Conservation (phyloP, 371 early-diverging fungal genomes). For the Batkoa obscura region DNA sequence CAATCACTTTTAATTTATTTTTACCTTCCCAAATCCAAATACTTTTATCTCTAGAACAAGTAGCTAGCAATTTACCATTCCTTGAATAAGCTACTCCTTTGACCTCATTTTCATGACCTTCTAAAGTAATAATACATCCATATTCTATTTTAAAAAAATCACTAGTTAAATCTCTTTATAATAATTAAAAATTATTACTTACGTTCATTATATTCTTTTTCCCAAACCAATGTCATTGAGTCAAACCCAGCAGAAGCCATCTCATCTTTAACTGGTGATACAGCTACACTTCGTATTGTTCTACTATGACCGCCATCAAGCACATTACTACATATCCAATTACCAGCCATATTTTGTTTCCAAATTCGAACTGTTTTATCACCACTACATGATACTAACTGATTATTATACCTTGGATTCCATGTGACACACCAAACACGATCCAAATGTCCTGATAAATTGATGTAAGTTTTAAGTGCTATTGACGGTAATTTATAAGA, state of each 20-base stretch:
- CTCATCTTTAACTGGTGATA: conserved; percentile 49
- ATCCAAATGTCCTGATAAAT: conserved; percentile 82
- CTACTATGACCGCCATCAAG: conserved; percentile 78
- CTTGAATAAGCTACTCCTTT: conserved; percentile 80
- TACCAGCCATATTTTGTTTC: conserved; percentile 18
- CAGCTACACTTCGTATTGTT: conserved; percentile 76
- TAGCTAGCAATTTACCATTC: conserved; percentile 69
- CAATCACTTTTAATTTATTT: background rate
- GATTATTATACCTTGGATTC: conserved; percentile 45
- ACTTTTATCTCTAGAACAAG: conserved; percentile 85
- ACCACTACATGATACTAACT: conserved; percentile 64
- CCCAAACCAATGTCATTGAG: conserved; percentile 85
- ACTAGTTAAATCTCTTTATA: background rate
- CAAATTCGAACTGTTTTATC: conserved; percentile 79
- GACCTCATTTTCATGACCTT: conserved; percentile 97
- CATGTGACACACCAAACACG: conserved; percentile 84
- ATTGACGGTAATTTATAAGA: too few relatives aligned
- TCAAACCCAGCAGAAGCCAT: conserved; percentile 89
- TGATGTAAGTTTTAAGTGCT: too few relatives aligned
- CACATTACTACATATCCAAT: conserved; percentile 35
- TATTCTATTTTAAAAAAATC: conserved; percentile 26
- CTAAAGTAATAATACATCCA: conserved; percentile 84
- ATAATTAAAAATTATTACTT: conserved; percentile 6
- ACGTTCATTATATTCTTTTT: conserved; percentile 25
- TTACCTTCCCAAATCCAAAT: conserved; percentile 96